Evolutionary conservation across 306 rosid genomes (phyloP), one percentile per base, ranked within the genome.

Genomic region (Oemleria cerasiformis): DNA sequence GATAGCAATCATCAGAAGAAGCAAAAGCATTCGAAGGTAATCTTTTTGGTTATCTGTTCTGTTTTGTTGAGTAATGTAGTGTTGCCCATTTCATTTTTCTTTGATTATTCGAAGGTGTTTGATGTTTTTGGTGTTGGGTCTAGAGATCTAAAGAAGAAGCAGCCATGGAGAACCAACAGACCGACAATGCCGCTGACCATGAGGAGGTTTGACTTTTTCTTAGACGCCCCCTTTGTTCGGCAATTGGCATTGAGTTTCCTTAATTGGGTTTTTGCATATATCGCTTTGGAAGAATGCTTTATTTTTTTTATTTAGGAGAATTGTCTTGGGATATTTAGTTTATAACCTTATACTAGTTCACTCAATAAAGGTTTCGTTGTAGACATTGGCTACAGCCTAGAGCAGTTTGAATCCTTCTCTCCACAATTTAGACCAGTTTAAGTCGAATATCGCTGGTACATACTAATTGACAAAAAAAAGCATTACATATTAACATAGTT

Each of bases 131-230:
- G 56, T 23, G 20, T 54, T 69, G 36, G 53, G 34, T 60, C 72
- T 76, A 85, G 88, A 84, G 75, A 70, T 77, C 63, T 43, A 36
- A 61, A 17, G 73, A 36, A 62, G 86, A 77, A 75, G 36, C 36
- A 30, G 63, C 79, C 11, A 88, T 87, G 96, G 87, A 76, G 72
- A 81, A 79, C 79, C 43, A 77, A 8, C 80, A 10, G 44, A 76
- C 53, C 71, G 58, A 79, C 49, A 60, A 71, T 72, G 78, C 59
- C 36, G 81, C 50, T 40, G 82, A 78, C 63, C 69, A 62, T 57
- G 70, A 39, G 16, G 80, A 81, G 92, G 92, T 81, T 75, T 8
- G 68, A 72, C 47, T 57, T 70, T 79, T 45, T 30, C 36, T 30
- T 30, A 30, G 36, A 30, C 36, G 36, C 36, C 36, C 36, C 3